Evolutionary conservation across 2,329 filamentous ascomycete genomes (phyloP), one percentile per base, ranked within the genome.

Genomic region (Calonectria pseudoreteaudii): DNA sequence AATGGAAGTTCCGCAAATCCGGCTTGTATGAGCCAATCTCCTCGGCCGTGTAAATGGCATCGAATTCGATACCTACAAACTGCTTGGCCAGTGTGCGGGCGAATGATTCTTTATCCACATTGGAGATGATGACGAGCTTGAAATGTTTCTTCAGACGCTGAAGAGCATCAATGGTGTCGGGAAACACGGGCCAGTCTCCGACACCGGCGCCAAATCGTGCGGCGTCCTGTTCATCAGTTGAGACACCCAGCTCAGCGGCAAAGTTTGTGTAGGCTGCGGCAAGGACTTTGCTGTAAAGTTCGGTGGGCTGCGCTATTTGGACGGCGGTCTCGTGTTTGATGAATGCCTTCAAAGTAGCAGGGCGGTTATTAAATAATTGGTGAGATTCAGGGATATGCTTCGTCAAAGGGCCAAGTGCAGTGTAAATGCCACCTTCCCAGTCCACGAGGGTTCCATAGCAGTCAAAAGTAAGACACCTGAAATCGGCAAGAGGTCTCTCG

Each of bases 371-470:
- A 64, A 80, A 81, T 65, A 83, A 80, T 2, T 82, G 78, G 76
- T 87, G 82, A 9, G 79, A 71, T 8, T 82, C 23, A 0, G 86
- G 84, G 0, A 88, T 83, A 20, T 81, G 83, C 41, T 86, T 79
- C 65, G 88, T 83, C 13, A 90, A 79, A 0, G 89, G 86, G n/a
- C 82, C 77, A 2, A 95, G 86, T 1, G 89, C 86, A 1, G 82
- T 75, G 58, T 89, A 82, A 71, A 94, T 89, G 69, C 93, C 93
- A 28, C 85, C 82, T 82, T 95, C 92, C 93, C 93, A 95, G 85
- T 95, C 93, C 70, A 95, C 91, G 3, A 95, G 88, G 0, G 94
- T 96, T 81, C 93, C 93, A 82, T 94, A 95, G 85, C 93, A 91
- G 84, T 96, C 94, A 84, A 95, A 95, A 79, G 91, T 91, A 38